Evolutionary conservation across 352 stramenopile genomes (phyloP), one percentile per base, ranked within the genome.

Genomic region (Phytophthora megakarya): DNA sequence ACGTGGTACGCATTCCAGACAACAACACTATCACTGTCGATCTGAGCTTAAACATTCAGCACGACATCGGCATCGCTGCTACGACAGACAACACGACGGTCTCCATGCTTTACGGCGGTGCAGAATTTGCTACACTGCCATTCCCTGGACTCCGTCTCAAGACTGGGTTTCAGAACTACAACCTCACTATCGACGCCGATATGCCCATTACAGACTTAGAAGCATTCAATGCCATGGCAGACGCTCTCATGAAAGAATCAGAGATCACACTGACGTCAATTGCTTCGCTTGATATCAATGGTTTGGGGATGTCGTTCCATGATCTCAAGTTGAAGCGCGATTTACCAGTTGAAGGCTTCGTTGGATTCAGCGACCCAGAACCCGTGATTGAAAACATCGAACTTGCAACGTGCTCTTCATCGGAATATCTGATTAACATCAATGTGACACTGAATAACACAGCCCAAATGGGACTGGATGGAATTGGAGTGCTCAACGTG

Each of bases 401-500:
- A 49, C 54, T 85, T 32, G 64, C 57, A 3, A 66, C 70, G 8
- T 84, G 73, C 58, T 70, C 53, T 0, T 60, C 60, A 12, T 65
- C 61, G 12, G 47, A 70, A 43, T 75, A 76, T 45, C 37, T 73
- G 11, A 60, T 90, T 25, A 61, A 72, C 42, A 75, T 87, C 62
- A 86, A 90, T 58, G 73, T 82, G 23, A 84, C 70, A 3, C 54
- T 90, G 26, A 46, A 75, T 44, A 85, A 86, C 61, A 70, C 72
- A 39, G 73, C 74, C 13, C 61, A 73, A 47, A 67, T 88, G 43
- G 80, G 78, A 7, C 61, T 88, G 49, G 63, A 83, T 23, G 76
- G 76, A 38, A 75, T 92, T 30, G 83, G 79, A 16, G 65, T 65
- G 37, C 71, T 92, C 58, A 92, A 92, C 61, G 69, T 92, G 66